These are phyloP conservation scores for Carex myosuroides DNA, from an alignment of 176 grass and related monocot species.

Conservation along the genomic window DNA sequence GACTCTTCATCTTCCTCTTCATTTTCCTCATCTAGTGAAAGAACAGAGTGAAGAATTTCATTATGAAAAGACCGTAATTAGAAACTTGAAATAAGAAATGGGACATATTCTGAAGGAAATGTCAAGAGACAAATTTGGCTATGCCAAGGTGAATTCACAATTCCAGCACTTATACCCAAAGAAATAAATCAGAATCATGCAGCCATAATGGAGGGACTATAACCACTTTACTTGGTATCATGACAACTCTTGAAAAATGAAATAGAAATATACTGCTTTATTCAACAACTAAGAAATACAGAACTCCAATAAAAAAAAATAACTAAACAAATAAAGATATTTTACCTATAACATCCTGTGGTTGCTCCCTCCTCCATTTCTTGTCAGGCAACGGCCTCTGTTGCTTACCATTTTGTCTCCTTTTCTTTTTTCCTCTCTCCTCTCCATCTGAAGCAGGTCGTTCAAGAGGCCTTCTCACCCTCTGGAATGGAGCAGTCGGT, in stretches of 20 bases:
- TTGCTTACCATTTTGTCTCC: conserved; percentile 32
- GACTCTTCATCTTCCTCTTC: conserved; percentile 45
- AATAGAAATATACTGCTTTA: not conserved
- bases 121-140: not conserved
- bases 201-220: not conserved
- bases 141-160: not conserved
- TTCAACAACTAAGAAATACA: not conserved
- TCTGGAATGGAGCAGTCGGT: conserved; percentile 77
- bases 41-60: conserved; percentile 5
- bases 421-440: conserved; percentile 37
- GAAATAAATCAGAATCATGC: not conserved
- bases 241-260: not conserved
- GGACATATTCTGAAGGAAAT: not conserved
- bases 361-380: conserved; percentile 69
- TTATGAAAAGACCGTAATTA: not conserved
- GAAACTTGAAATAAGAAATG: not conserved
- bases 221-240: not conserved
- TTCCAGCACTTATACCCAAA: not conserved
- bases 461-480: conserved; percentile 54
- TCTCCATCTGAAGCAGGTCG: conserved; percentile 32
- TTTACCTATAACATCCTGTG: conserved; percentile 27
- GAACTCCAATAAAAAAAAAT: not conserved
- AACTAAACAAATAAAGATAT: not conserved
- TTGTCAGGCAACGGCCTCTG: conserved; percentile 74
- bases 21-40: conserved; percentile 45